A percentile compares a stretch with the other conserved stretches of the same genome.
Evolutionary conservation across 371 early-diverging fungal genomes (phyloP).

Genomic region (Mucor irregularis): DNA sequence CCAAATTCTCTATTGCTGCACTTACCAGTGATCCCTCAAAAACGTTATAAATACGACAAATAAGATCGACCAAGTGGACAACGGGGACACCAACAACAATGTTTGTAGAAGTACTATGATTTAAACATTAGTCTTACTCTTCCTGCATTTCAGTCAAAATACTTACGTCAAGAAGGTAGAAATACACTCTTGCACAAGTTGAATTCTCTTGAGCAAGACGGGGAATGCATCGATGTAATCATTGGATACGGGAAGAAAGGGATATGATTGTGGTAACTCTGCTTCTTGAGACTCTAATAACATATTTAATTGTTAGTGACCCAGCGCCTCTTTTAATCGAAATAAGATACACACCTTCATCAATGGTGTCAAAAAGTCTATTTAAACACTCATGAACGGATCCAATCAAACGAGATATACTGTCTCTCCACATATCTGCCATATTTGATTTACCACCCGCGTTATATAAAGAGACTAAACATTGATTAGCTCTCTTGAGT

Average conservation of each 20-base stretch:
- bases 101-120: conserved; percentile 28
- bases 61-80: conserved; percentile 37
- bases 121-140: not conserved
- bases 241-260: conserved; percentile 25
- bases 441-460: conserved; percentile 47
- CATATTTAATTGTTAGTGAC: too few species aligned
- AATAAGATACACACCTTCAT: conserved; percentile 63
- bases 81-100: conserved; percentile 47
- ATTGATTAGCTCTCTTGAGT: conserved; percentile 40
- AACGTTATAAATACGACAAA: conserved; percentile 51
- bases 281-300: conserved; percentile 23
- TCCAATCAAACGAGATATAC: conserved; percentile 46
- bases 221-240: conserved; percentile 49
- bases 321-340: too few species aligned
- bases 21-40: conserved; percentile 48
- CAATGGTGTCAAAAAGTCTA: conserved; percentile 54
- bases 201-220: conserved; percentile 34
- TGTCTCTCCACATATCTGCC: conserved; percentile 52
- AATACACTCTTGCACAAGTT: conserved; percentile 35
- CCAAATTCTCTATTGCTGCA: not conserved
- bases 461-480: conserved; percentile 44
- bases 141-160: too few species aligned
- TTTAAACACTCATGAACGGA: conserved; percentile 53
- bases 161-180: conserved; percentile 42
- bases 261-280: conserved; percentile 24